phyloP scores from a whole-genome alignment of 2,329 filamentous ascomycete genomes.

The Huntiella abstrusa region DNA sequence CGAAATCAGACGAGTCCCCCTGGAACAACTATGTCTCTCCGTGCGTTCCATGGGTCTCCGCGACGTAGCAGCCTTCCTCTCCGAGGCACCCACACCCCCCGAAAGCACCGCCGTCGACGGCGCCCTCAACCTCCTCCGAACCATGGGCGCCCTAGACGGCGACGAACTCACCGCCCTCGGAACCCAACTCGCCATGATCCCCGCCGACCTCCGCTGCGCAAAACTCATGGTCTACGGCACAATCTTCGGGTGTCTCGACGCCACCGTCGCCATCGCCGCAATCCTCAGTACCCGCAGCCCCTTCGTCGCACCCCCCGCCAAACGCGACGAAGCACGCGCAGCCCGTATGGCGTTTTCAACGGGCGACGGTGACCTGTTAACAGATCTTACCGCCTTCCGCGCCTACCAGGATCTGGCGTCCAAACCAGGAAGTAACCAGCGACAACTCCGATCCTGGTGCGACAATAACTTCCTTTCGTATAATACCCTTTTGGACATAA shows the following conservation, averaged over 20 bases:
- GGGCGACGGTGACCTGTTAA: conserved; percentile 72
- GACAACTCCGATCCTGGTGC: conserved; percentile 58
- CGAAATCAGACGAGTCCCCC: conserved; percentile 77
- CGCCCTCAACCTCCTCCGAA: conserved; percentile 56
- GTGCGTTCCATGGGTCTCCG: conserved; percentile 87
- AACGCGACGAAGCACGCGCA: conserved; percentile 61
- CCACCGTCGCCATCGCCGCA: conserved; percentile 72
- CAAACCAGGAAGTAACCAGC: conserved; percentile 33
- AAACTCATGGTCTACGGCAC: conserved; percentile 93
- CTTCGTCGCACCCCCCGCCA: conserved; percentile 59
- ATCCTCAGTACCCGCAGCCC: conserved; percentile 81
- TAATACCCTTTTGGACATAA: conserved; percentile 72
- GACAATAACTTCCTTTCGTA: conserved; percentile 68
- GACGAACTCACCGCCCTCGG: conserved; percentile 79
- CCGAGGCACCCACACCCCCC: conserved; percentile 74
- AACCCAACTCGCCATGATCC: conserved; percentile 84
- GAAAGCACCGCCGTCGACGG: conserved; percentile 70
- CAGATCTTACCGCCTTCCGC: conserved; percentile 68
- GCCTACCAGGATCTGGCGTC: conserved; percentile 54
- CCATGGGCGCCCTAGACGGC: conserved; percentile 79
- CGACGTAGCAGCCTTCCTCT: conserved; percentile 65
- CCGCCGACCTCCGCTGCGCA: conserved; percentile 76
- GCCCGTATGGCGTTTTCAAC: conserved; percentile 55
- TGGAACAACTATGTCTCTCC: conserved; percentile 86
- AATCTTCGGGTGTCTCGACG: conserved; percentile 80